phyloP scores from a whole-genome alignment of 164 flowering plant species.

The Protea cynaroides region DNA sequence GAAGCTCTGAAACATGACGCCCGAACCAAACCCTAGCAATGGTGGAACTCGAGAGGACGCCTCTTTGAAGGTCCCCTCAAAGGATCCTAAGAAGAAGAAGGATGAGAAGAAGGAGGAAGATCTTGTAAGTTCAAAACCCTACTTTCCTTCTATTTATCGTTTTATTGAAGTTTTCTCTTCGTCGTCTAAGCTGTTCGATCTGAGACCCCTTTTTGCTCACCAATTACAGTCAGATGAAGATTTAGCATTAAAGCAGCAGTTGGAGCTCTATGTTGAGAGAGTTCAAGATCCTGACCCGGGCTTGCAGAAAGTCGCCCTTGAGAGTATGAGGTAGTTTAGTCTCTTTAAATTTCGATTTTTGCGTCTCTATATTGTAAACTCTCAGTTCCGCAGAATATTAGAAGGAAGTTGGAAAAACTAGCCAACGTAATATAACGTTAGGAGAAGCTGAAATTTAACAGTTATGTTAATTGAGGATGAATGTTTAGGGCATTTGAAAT shows the following conservation, averaged over 20 bases:
- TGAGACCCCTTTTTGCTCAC: neutral
- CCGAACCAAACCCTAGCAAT: constrained; percentile 30
- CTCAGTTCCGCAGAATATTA: too few relatives aligned
- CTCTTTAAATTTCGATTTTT: neutral
- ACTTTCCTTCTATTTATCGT: neutral
- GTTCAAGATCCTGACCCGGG: constrained; percentile 85
- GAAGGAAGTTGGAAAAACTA: too few relatives aligned
- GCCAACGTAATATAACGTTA: too few relatives aligned
- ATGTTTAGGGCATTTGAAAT: too few relatives aligned
- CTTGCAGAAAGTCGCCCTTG: constrained; percentile 80
- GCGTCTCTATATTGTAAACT: too few relatives aligned
- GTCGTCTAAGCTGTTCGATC: neutral
- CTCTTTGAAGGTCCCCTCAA: constrained; percentile 47
- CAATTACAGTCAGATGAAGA: constrained; percentile 86
- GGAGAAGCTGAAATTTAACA: too few relatives aligned
- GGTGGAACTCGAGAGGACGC: constrained; percentile 34
- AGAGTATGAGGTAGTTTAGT: constrained; percentile 84
- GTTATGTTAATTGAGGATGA: too few relatives aligned
- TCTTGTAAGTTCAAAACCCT: constrained; percentile 40
- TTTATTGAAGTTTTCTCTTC: neutral
- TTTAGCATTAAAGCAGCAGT: constrained; percentile 86
- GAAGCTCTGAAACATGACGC: constrained; percentile 24
- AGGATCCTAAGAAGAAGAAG: constrained; percentile 76
- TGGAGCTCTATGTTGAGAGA: constrained; percentile 92
- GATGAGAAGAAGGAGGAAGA: constrained; percentile 93